Evolutionary conservation across 768 basidiomycete genomes (phyloP).

Genomic region (button mushroom (Agaricus bisporus)): DNA sequence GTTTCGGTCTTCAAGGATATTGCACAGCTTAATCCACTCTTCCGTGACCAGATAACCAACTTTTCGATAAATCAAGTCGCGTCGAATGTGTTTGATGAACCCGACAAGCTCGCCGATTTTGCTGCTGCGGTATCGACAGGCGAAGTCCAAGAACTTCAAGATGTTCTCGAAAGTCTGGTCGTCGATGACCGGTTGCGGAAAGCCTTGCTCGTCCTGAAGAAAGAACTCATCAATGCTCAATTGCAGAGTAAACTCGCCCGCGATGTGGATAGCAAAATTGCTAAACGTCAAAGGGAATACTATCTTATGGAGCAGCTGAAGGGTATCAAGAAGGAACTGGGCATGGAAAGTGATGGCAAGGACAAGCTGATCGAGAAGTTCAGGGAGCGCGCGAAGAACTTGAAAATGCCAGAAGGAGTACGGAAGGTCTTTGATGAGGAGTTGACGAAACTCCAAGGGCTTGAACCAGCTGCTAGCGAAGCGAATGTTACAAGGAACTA

Average conservation of each 20-base stretch:
- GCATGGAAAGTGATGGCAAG: constrained; percentile 93
- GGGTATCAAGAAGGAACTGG: constrained; percentile 93
- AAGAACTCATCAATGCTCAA: constrained; percentile 96
- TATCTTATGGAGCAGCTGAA: constrained; percentile 97
- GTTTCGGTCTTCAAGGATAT: constrained; percentile 98
- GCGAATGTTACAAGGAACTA: constrained; percentile 94
- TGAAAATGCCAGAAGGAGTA: constrained; percentile 88
- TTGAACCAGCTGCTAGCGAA: constrained; percentile 89
- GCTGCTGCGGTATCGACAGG: constrained; percentile 93
- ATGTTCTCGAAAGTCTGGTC: constrained; percentile 80
- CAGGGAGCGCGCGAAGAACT: constrained; percentile 69
- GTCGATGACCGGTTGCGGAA: constrained; percentile 89
- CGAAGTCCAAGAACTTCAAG: constrained; percentile 89
- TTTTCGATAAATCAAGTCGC: constrained; percentile 92
- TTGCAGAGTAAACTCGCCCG: constrained; percentile 87
- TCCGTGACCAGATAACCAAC: constrained; percentile 97
- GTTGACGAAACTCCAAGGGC: constrained; percentile 78
- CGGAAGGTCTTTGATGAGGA: constrained; percentile 97
- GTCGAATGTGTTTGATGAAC: constrained; percentile 93
- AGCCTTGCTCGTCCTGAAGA: constrained; percentile 89
- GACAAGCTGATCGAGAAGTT: constrained; percentile 93
- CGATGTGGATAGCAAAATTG: constrained; percentile 93
- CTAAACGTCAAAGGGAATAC: constrained; percentile 90
- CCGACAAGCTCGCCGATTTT: constrained; percentile 95
- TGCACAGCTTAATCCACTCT: constrained; percentile 92